Base-by-base conservation (phyloP, 805 yeast genomes). In the Nakazawaea anatomiae region DNA sequence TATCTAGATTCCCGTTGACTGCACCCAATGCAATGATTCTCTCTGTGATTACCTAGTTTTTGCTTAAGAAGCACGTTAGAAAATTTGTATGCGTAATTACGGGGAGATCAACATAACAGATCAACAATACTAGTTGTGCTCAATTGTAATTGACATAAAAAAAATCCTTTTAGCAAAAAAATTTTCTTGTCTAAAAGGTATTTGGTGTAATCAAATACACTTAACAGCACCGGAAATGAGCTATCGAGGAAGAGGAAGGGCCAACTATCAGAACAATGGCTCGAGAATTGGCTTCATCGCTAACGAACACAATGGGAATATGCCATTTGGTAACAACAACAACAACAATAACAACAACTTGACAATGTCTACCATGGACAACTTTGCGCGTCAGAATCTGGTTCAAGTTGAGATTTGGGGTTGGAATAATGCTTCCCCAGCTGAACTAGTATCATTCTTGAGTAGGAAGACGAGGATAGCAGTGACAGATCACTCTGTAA, bases 361-460 rank as follows among this genome's bases (percentile, higher is more conserved):
- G 47, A 27, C 45, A 73, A 70, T 46, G 28, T 53, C 50, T 39
- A 48, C 55, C 14, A 49, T 54, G 7, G 54, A 57, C 52, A 48
- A 52, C 51, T 48, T 56, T 25, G 43, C 47, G 18, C 52, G 47
- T 53, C 38, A 43, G 52, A 54, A 52, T 47, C 10, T 43, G 35
- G 71, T 79, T 4, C 71, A 76, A 3, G 75, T 89, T 9, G 89
- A 86, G 55, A 74, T 89, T 9, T 69, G 74, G 39, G 89, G 90
- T 43, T 90, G 97, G 97, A 83, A 85, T 53, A 87, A 89, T 54
- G 95, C 90, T 1, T 64, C 85, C 1, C 73, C 75, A 53, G 82
- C 76, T 18, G 96, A 89, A 53, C 72, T 89, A 52, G 72, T 86
- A 8, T 71, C 74, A 39, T 91, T 90, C 64, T 66, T 90, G 12